Percentiles rank a stretch among this genome's conserved stretches.
These are phyloP conservation scores for Erigeron philadelphicus DNA, from an alignment of 140 eudicot species.

Conservation along the genomic window DNA sequence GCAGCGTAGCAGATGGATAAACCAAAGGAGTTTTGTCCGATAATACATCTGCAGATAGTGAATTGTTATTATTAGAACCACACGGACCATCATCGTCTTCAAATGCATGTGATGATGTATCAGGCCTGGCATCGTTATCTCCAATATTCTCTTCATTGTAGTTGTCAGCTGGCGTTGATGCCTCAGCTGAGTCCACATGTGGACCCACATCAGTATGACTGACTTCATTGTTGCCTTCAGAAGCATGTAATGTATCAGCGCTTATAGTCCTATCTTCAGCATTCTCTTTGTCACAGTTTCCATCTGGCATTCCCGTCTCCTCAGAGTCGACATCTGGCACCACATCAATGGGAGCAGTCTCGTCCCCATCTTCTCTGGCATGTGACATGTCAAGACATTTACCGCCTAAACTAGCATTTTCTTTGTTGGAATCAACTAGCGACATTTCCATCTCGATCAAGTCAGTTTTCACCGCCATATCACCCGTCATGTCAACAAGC, in stretches of 20 bases:
- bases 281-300: conserved; percentile 16
- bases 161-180: background rate
- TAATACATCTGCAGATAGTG: conserved; percentile 18
- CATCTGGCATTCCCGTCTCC: conserved; percentile 23
- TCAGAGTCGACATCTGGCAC: conserved; percentile 9
- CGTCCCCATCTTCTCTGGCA: conserved; percentile 11
- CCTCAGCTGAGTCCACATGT: conserved; percentile 15
- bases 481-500: background rate
- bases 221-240: conserved; percentile 19
- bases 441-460: conserved; percentile 20
- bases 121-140: too few species aligned
- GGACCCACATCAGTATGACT: background rate
- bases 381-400: background rate
- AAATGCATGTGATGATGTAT: too few species aligned
- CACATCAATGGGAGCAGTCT: conserved; percentile 21
- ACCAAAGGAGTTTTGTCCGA: conserved; percentile 9
- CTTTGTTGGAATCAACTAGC: conserved; percentile 16
- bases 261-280: conserved; percentile 8
- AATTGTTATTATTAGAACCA: conserved; percentile 21
- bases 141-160: too few species aligned
- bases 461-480: background rate
- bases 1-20: conserved; percentile 22
- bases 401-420: background rate
- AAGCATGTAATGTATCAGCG: conserved; percentile 25
- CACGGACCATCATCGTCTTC: conserved; percentile 26